Base-by-base conservation (phyloP, 139 green algal genomes). In the Chlorella sp. region DNA sequence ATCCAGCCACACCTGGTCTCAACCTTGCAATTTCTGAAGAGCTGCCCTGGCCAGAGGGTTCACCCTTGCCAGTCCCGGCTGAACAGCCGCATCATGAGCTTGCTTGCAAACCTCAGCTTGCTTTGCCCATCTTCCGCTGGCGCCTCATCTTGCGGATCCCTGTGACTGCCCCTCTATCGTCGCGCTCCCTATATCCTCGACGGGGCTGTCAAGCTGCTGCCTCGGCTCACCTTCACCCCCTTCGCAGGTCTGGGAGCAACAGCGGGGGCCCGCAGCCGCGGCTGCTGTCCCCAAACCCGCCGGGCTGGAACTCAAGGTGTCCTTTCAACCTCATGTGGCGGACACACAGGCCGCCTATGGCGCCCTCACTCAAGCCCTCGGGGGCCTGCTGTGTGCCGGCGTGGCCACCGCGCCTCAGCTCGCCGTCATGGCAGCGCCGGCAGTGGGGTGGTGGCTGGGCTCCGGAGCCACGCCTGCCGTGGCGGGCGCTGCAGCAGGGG, bases 361-460 rank as follows among this genome's bases (percentile, higher is more conserved):
- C 2, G 87, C 88, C 34, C 90, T 97, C 1, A 95, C 90, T 22
- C 91, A 95, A 19, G 87, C 87, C 0, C 92, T 97, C 21, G 94
- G 93, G 22, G 94, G 94, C 24, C 87, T 97, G 53, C 94, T 97
- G 71, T 97, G 96, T 76, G 88, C 93, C 34, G 95, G 92, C 37
- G 34, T 81, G 1, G 39, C 57, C 19, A 53, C 57, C 16, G 77
- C 69, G 84, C 75, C 60, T 18, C 42, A 82, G 64, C 69, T 87
- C 14, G 89, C 34, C 15, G 73, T 89, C 26, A 64, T 91, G 83
- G 83, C 76, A 14, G 89, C 83, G 26, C 83, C 61, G 0, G 7
- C 28, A 19, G 90, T 81, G 18, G 90, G 87, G 34, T 91, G 82
- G 78, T 89, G 34, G 34, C 75, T 90, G 82, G 30, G 30, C 9